These are phyloP conservation scores for Aspergillus melleus DNA, from an alignment of 2,329 filamentous ascomycete species.

Conservation along the genomic window DNA sequence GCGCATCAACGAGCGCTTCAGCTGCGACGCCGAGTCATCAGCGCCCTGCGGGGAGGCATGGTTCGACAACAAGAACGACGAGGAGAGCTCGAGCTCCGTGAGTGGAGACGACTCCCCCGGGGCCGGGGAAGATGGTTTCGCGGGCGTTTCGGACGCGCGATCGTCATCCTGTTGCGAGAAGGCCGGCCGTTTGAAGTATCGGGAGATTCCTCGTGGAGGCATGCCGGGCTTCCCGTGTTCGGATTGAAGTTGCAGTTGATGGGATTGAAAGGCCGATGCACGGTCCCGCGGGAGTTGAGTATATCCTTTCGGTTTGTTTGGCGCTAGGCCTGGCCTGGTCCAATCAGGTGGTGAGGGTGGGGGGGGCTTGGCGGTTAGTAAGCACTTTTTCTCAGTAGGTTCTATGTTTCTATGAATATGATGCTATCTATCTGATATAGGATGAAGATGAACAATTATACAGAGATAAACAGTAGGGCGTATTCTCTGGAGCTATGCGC, in stretches of 20 bases:
- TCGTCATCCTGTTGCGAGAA: conserved; percentile 11
- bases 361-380: not conserved
- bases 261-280: not conserved
- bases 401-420: too few relatives aligned
- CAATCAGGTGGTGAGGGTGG: not conserved
- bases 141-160: not conserved
- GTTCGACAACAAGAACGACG: conserved; percentile 19
- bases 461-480: not conserved
- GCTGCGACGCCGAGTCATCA: conserved; percentile 13
- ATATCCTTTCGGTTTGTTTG: not conserved
- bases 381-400: too few relatives aligned
- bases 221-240: conserved; percentile 19
- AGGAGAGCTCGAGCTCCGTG: conserved; percentile 28
- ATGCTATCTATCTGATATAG: too few relatives aligned
- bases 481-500: too few relatives aligned
- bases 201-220: conserved; percentile 40
- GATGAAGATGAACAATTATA: too few relatives aligned
- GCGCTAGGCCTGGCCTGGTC: too few relatives aligned
- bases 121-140: conserved; percentile 16
- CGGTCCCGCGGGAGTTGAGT: not conserved
- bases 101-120: conserved; percentile 28
- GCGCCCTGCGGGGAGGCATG: conserved; percentile 16
- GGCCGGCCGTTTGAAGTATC: conserved; percentile 49
- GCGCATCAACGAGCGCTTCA: conserved; percentile 17
- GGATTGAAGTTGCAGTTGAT: not conserved